Conservation (phyloP, 2,329 filamentous ascomycete species). For the Fonsecaea pugnacius region DNA sequence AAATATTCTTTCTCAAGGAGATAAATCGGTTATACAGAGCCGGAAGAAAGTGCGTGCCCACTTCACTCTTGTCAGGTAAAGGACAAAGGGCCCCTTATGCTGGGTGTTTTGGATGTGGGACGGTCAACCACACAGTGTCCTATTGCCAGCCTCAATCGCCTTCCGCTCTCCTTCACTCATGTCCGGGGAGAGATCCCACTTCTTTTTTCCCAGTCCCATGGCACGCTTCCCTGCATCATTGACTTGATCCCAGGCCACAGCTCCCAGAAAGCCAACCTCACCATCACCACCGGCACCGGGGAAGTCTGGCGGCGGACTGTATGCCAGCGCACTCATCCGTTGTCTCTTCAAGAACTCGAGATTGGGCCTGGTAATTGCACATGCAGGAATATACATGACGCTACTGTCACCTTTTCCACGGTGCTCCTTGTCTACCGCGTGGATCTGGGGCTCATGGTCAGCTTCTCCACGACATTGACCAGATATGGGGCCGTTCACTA, state of each 20-base stretch:
- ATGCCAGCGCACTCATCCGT: conserved; percentile 70
- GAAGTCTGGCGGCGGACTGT: conserved; percentile 72
- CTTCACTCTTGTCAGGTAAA: background rate
- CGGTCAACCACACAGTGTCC: conserved; percentile 53
- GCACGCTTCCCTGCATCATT: conserved; percentile 56
- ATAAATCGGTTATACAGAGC: background rate
- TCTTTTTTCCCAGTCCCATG: conserved; percentile 58
- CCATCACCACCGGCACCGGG: conserved; percentile 59
- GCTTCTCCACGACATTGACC: background rate
- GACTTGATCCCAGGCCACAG: conserved; percentile 47
- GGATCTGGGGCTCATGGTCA: conserved; percentile 42
- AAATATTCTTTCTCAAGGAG: background rate
- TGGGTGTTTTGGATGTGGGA: background rate
- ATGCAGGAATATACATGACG: conserved; percentile 87
- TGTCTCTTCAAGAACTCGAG: conserved; percentile 72
- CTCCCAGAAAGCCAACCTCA: conserved; percentile 47
- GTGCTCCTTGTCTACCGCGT: conserved; percentile 82
- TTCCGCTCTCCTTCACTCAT: conserved; percentile 58
- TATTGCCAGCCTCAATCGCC: conserved; percentile 59
- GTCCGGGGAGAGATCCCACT: conserved; percentile 53
- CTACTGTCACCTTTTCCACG: conserved; percentile 73
- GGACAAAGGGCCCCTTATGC: background rate
- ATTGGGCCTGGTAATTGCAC: conserved; percentile 76
- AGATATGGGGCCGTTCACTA: background rate
- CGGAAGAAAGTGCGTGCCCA: background rate